A percentile compares a stretch with the other conserved stretches of the same genome.
Evolutionary conservation across 257 asterid species (phyloP).

Genomic region (Misopates orontium): DNA sequence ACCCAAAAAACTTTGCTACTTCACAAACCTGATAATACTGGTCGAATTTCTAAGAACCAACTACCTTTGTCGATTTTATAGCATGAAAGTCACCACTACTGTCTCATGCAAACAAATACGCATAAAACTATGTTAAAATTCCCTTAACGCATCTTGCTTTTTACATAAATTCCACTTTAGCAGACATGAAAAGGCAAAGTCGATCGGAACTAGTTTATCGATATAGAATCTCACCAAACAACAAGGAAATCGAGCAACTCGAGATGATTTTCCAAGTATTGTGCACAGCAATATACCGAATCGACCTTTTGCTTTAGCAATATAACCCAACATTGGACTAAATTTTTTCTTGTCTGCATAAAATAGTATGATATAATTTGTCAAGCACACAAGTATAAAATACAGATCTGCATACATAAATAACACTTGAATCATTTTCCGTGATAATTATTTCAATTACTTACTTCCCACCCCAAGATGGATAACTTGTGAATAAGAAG

Average conservation of each 20-base stretch:
- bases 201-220: conserved; percentile 1
- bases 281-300: conserved; percentile 59
- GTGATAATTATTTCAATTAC: conserved; percentile 28
- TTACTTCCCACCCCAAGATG: conserved; percentile 96
- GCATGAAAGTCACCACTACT: neutral
- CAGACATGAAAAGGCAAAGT: conserved; percentile 18
- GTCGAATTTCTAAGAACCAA: conserved; percentile 14
- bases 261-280: conserved; percentile 89
- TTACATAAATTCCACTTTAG: conserved; percentile 6
- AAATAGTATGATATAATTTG: conserved; percentile 20
- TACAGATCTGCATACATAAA: conserved; percentile 22
- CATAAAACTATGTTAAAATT: neutral
- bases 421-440: conserved; percentile 10
- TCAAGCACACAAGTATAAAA: conserved; percentile 29
- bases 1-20: conserved; percentile 3
- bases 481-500: conserved; percentile 88
- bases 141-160: conserved; percentile 2
- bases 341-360: conserved; percentile 79
- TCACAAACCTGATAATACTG: neutral
- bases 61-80: neutral
- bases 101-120: neutral
- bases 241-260: conserved; percentile 97
- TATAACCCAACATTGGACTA: conserved; percentile 92
- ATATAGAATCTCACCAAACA: conserved; percentile 60
- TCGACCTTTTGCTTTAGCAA: conserved; percentile 90